Conservation (phyloP, 768 basidiomycete genomes). For the Pleurotus eryngii region DNA sequence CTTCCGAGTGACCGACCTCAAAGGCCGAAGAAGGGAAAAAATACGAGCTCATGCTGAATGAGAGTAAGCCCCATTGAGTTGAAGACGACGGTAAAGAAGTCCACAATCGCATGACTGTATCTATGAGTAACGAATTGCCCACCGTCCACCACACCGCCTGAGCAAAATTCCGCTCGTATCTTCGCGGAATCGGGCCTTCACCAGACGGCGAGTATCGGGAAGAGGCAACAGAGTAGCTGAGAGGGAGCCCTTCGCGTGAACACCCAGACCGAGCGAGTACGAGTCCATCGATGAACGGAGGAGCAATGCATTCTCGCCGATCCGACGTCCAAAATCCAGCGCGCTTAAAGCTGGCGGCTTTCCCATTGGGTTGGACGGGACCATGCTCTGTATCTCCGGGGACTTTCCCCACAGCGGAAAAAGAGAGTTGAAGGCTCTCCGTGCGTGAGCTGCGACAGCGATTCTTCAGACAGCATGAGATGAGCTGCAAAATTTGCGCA, state of each 20-base stretch:
- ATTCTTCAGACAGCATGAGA: constrained; percentile 69
- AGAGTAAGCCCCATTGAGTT: constrained; percentile 96
- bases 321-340: constrained; percentile 50
- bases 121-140: constrained; percentile 75
- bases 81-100: constrained; percentile 37
- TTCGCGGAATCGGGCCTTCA: constrained; percentile 55
- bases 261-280: neutral
- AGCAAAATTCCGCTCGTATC: constrained; percentile 69
- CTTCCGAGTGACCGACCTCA: constrained; percentile 33
- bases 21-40: constrained; percentile 57
- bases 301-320: constrained; percentile 47
- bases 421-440: constrained; percentile 46
- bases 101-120: constrained; percentile 85
- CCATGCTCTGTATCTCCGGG: constrained; percentile 82
- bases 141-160: constrained; percentile 33
- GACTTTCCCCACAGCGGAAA: constrained; percentile 87
- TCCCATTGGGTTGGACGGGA: constrained; percentile 52
- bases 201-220: constrained; percentile 28
- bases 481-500: constrained; percentile 18
- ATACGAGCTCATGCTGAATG: constrained; percentile 52
- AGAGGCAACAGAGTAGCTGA: constrained; percentile 56
- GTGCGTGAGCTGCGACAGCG: constrained; percentile 84
- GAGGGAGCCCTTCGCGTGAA: constrained; percentile 35
- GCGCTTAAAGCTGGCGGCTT: constrained; percentile 74
- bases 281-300: constrained; percentile 4